Percentiles rank a stretch among this genome's conserved stretches.
phyloP scores from a whole-genome alignment of 805 yeast genomes.

The Teunomyces aglyptinius region DNA sequence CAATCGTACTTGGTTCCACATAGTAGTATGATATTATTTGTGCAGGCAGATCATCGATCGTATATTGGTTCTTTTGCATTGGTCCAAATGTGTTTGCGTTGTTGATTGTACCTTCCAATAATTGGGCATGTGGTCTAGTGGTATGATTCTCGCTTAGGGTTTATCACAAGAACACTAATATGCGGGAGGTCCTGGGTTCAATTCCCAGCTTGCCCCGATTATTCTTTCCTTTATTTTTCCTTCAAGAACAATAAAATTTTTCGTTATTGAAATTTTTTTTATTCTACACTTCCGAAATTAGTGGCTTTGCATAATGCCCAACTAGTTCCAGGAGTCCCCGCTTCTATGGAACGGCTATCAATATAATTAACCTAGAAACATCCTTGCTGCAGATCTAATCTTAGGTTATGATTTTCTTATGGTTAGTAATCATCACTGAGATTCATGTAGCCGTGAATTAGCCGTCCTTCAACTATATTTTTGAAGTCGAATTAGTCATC shows the following conservation, averaged over 20 bases:
- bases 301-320: no score
- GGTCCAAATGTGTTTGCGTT: background rate
- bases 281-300: background rate
- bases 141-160: slow-evolving; percentile 51
- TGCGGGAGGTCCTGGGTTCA: slow-evolving; percentile 53
- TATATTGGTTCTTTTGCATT: background rate
- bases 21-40: background rate
- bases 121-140: slow-evolving; percentile 48
- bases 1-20: background rate
- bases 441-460: background rate
- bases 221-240: slow-evolving; percentile 11
- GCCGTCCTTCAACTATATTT: background rate
- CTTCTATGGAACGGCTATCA: no score
- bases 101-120: background rate
- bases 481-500: background rate
- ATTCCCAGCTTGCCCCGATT: slow-evolving; percentile 47
- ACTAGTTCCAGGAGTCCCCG: no score
- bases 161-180: slow-evolving; percentile 9
- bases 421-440: no score
- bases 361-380: no score
- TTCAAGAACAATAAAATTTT: no score
- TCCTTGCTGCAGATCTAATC: no score
- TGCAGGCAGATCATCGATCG: background rate
- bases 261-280: no score
- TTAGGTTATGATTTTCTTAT: no score